A percentile compares a stretch with the other conserved stretches of the same genome.
These are phyloP conservation scores for Harrya chromipes DNA, from an alignment of 768 basidiomycete genomes.

Conservation along the genomic window DNA sequence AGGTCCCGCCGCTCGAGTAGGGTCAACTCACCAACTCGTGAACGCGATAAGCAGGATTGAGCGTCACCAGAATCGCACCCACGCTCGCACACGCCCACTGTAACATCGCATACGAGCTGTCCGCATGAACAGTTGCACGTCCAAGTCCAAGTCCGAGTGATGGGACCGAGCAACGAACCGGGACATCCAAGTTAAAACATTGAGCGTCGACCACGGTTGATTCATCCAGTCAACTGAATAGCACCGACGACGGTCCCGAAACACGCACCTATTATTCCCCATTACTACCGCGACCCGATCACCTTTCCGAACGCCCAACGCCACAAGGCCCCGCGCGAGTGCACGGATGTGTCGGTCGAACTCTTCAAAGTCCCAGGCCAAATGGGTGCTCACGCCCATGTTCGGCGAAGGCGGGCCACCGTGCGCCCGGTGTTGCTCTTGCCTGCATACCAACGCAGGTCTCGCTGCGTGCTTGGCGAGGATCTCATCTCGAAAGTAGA, in stretches of 20 bases:
- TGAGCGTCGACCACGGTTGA: not conserved
- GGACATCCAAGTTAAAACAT: too few relatives aligned
- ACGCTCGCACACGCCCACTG: constrained; percentile 87
- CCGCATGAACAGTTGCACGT: not conserved
- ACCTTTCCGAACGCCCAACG: constrained; percentile 68
- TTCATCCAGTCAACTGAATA: not conserved
- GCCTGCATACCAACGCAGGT: constrained; percentile 63
- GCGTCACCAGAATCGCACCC: constrained; percentile 78
- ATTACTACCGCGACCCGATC: constrained; percentile 79
- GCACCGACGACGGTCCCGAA: not conserved
- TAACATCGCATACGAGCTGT: constrained; percentile 71
- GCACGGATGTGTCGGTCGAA: constrained; percentile 65
- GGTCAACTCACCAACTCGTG: constrained; percentile 54
- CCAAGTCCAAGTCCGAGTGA: too few relatives aligned
- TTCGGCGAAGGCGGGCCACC: constrained; percentile 59
- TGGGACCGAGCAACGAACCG: too few relatives aligned
- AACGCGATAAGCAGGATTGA: constrained; percentile 78
- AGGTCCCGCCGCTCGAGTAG: not conserved
- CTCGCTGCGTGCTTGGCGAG: constrained; percentile 45
- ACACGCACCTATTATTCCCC: constrained; percentile 76
- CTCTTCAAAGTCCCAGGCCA: constrained; percentile 74
- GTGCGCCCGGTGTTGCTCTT: constrained; percentile 55
- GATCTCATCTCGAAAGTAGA: constrained; percentile 60
- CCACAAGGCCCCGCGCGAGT: constrained; percentile 65
- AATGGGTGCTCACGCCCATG: constrained; percentile 43